These are phyloP conservation scores for Yarrowia phangngaensis DNA, from an alignment of 805 yeast species.

Conservation along the genomic window DNA sequence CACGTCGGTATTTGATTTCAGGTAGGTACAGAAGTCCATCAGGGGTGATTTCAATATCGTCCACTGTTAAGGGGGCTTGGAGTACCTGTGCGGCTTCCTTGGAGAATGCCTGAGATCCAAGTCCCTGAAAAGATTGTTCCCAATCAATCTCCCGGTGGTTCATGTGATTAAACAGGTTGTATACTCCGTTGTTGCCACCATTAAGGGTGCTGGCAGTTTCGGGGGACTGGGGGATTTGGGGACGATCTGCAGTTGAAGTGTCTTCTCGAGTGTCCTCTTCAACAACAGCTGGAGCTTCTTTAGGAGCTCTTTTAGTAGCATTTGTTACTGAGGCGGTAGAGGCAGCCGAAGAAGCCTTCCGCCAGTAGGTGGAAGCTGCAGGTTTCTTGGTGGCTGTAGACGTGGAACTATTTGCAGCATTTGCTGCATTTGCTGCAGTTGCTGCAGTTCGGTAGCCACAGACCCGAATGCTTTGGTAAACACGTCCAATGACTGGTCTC, in stretches of 20 bases:
- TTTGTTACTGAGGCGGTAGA: constrained; percentile 15
- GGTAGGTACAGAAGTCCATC: constrained; percentile 91
- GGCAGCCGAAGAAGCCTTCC: constrained; percentile 3
- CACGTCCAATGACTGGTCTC: too few relatives aligned
- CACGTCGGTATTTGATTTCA: constrained; percentile 90
- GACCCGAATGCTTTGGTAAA: too few relatives aligned
- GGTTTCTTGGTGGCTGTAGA: constrained; percentile 6
- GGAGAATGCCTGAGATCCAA: constrained; percentile 75
- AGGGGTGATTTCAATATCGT: constrained; percentile 90
- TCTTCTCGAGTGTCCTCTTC: neutral
- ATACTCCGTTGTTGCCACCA: neutral
- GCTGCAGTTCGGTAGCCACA: constrained; percentile 14
- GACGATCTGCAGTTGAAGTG: neutral
- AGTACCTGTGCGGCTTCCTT: constrained; percentile 57
- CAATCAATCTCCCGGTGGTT: constrained; percentile 49
- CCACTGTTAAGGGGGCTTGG: constrained; percentile 55
- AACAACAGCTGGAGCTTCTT: neutral
- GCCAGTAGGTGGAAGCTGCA: constrained; percentile 9
- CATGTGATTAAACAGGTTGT: constrained; percentile 7
- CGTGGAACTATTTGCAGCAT: neutral
- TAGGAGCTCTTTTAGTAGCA: neutral
- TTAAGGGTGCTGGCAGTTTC: too few relatives aligned
- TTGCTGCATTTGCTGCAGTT: constrained; percentile 3
- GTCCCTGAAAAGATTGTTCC: constrained; percentile 82
- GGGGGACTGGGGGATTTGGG: neutral